Evolutionary conservation across 192 early-diverging fungal genomes (phyloP).

Genomic region (Rhizophagus sp.): DNA sequence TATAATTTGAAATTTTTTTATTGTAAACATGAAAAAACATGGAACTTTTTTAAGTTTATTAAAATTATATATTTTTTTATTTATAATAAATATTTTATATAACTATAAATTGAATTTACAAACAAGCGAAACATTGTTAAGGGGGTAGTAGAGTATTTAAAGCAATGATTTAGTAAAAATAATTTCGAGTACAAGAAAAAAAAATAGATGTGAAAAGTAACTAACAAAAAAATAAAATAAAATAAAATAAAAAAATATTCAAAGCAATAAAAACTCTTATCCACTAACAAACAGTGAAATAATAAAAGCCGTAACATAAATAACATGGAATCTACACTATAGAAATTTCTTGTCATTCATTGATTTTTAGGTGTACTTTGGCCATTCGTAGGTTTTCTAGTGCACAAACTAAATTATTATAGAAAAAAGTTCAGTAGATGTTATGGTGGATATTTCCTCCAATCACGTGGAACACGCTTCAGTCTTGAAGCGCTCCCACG

Average conservation of each 20-base stretch:
- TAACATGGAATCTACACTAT: neutral
- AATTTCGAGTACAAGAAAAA: no score
- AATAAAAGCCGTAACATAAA: neutral
- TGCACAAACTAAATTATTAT: slow-evolving; percentile 11
- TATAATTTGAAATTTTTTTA: neutral
- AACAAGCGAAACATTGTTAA: neutral
- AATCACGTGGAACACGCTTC: slow-evolving; percentile 19
- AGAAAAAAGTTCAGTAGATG: neutral
- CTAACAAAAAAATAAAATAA: neutral
- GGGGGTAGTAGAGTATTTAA: no score
- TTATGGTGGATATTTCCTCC: slow-evolving; percentile 30
- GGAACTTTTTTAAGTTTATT: neutral
- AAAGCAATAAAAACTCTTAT: no score
- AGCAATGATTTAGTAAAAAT: no score
- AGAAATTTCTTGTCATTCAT: neutral
- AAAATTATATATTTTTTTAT: neutral
- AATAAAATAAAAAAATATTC: neutral
- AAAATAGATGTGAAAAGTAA: no score
- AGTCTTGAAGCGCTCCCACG: slow-evolving; percentile 23
- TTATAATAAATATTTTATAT: neutral
- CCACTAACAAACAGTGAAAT: neutral
- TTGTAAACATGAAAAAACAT: neutral
- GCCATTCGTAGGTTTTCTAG: neutral
- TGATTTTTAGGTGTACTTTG: neutral
- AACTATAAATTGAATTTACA: neutral